Conservation (phyloP, 2,329 filamentous ascomycete species). For the Trichoderma sp. region DNA sequence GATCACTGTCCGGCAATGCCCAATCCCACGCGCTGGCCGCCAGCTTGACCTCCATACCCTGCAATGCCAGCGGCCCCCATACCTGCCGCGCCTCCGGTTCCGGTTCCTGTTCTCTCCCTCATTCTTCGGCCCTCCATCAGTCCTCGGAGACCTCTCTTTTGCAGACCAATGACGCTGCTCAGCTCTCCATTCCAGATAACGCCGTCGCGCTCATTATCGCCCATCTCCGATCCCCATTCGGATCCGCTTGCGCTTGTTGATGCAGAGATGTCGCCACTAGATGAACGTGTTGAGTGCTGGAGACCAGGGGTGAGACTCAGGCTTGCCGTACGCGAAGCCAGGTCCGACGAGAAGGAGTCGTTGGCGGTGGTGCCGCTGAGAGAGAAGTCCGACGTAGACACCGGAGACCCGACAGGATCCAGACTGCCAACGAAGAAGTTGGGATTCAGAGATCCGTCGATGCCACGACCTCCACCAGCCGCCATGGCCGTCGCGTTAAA, state of each 20-base stretch:
- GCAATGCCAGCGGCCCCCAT: constrained; percentile 24
- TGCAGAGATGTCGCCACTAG: constrained; percentile 49
- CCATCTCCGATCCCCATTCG: constrained; percentile 55
- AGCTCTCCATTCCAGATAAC: constrained; percentile 74
- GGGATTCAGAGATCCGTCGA: constrained; percentile 63
- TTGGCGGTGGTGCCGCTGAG: constrained; percentile 31
- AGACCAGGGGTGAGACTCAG: constrained; percentile 47
- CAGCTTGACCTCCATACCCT: constrained; percentile 21
- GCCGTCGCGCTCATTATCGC: constrained; percentile 47
- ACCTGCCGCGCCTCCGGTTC: constrained; percentile 25
- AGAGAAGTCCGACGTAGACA: constrained; percentile 35
- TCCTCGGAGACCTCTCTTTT: constrained; percentile 87
- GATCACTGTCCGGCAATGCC: constrained; percentile 47
- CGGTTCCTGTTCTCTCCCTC: constrained; percentile 63
- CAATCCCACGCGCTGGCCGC: constrained; percentile 45
- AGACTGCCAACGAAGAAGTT: constrained; percentile 56
- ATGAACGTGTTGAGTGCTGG: constrained; percentile 35
- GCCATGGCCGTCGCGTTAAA: constrained; percentile 99
- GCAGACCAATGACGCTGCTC: constrained; percentile 87
- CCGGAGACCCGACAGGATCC: constrained; percentile 40
- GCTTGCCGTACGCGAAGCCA: constrained; percentile 36
- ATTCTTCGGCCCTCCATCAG: constrained; percentile 92
- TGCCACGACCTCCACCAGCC: constrained; percentile 83
- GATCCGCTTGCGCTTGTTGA: constrained; percentile 51
- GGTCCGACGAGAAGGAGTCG: constrained; percentile 31